A percentile compares a stretch with the other conserved stretches of the same genome.
These are phyloP conservation scores for Neurospora sp. DNA, from an alignment of 495 filamentous ascomycete species.

Conservation along the genomic window DNA sequence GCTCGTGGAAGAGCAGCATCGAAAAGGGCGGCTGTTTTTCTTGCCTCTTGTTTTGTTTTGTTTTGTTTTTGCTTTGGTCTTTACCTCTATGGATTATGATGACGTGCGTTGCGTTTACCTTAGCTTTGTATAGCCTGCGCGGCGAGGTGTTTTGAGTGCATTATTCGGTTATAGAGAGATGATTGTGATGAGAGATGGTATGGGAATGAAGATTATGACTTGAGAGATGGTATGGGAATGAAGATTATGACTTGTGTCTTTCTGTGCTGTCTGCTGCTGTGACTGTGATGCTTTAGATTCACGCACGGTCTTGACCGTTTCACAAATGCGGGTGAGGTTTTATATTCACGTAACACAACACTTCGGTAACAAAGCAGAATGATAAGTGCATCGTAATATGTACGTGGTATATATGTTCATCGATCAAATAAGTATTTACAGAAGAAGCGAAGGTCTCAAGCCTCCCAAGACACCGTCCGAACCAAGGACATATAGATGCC, in stretches of 20 bases:
- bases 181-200: neutral
- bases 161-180: neutral
- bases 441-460: neutral
- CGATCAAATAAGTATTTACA: neutral
- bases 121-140: neutral
- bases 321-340: no score
- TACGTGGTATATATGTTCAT: neutral
- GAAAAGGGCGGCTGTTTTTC: no score
- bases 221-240: neutral
- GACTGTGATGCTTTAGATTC: no score
- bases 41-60: no score
- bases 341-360: no score
- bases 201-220: neutral
- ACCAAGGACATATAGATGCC: no score
- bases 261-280: no score
- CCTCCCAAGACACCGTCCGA: neutral
- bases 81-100: neutral
- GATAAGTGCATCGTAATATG: neutral
- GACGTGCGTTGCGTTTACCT: neutral
- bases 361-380: no score
- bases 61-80: neutral
- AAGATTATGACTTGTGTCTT: neutral
- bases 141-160: neutral
- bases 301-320: no score
- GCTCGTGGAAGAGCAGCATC: no score